Percentiles rank a stretch among this genome's conserved stretches.
Conservation (phyloP, 345 rosid genomes). For the Mangifera indica region DNA sequence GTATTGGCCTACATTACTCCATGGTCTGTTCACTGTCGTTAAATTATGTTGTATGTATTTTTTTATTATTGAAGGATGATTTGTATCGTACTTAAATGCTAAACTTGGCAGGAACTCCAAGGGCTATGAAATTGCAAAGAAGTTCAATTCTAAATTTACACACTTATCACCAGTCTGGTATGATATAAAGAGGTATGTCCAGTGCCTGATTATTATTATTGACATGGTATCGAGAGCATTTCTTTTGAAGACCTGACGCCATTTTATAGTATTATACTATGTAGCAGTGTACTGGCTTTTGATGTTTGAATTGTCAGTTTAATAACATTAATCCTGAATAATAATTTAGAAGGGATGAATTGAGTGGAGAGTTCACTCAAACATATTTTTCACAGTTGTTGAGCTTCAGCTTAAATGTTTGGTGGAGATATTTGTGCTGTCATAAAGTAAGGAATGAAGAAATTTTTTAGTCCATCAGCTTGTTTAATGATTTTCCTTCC, state of each 20-base stretch:
- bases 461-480: neutral
- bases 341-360: no score
- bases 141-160: conserved; percentile 71
- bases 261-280: no score
- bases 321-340: neutral
- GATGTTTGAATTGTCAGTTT: neutral
- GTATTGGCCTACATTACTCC: conserved; percentile 80
- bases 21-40: conserved; percentile 44
- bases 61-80: neutral
- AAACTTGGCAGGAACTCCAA: conserved; percentile 62
- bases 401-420: neutral
- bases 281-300: neutral
- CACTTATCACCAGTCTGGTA: conserved; percentile 94
- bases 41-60: neutral
- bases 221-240: neutral
- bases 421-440: neutral
- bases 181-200: conserved; percentile 71
- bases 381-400: neutral
- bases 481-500: neutral
- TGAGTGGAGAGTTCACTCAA: neutral
- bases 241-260: neutral
- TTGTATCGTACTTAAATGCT: neutral
- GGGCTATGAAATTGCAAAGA: conserved; percentile 86
- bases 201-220: neutral
- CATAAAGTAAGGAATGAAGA: neutral